Percentiles rank a stretch among this genome's conserved stretches.
phyloP scores from a whole-genome alignment of 495 filamentous ascomycete species.

The Aspergillus indologenus region DNA sequence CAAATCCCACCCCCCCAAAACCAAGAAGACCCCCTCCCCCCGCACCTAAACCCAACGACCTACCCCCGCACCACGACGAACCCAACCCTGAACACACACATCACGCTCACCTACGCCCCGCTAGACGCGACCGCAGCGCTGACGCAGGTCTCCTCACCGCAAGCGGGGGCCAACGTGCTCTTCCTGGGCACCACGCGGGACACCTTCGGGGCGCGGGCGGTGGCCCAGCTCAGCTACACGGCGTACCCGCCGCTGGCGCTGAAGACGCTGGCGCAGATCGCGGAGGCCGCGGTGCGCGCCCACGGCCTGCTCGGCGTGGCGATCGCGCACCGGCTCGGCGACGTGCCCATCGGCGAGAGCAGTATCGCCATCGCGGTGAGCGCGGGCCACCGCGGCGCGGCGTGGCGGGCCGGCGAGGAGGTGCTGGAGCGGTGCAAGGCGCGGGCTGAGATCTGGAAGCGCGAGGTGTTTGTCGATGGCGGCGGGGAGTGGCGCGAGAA shows the following conservation, averaged over 20 bases:
- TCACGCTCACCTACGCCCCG: slow-evolving; percentile 54
- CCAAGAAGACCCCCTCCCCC: slow-evolving; percentile 17
- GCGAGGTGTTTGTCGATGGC: slow-evolving; percentile 85
- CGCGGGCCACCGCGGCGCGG: slow-evolving; percentile 79
- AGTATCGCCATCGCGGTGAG: slow-evolving; percentile 90
- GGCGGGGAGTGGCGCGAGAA: slow-evolving; percentile 87
- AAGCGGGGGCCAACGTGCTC: slow-evolving; percentile 83
- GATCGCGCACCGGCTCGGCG: slow-evolving; percentile 83
- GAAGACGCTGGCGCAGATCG: slow-evolving; percentile 70
- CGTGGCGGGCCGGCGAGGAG: slow-evolving; percentile 87
- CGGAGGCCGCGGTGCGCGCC: slow-evolving; percentile 50
- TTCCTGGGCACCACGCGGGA: slow-evolving; percentile 89
- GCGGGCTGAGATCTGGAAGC: slow-evolving; percentile 91
- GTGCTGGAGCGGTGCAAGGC: slow-evolving; percentile 84
- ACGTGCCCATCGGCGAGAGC: slow-evolving; percentile 83
- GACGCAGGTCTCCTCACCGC: slow-evolving; percentile 66
- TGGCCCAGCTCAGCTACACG: slow-evolving; percentile 75
- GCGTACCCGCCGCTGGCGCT: slow-evolving; percentile 77
- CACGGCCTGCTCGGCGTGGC: slow-evolving; percentile 66
- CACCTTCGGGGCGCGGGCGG: slow-evolving; percentile 70
- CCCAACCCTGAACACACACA: slow-evolving; percentile 35
- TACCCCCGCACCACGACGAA: slow-evolving; percentile 38
- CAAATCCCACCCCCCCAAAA: neutral
- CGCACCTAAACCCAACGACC: slow-evolving; percentile 39
- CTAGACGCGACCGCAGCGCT: slow-evolving; percentile 62